Base-by-base conservation (phyloP, 2,329 filamentous ascomycete species). In the Pseudopyricularia javanii region DNA sequence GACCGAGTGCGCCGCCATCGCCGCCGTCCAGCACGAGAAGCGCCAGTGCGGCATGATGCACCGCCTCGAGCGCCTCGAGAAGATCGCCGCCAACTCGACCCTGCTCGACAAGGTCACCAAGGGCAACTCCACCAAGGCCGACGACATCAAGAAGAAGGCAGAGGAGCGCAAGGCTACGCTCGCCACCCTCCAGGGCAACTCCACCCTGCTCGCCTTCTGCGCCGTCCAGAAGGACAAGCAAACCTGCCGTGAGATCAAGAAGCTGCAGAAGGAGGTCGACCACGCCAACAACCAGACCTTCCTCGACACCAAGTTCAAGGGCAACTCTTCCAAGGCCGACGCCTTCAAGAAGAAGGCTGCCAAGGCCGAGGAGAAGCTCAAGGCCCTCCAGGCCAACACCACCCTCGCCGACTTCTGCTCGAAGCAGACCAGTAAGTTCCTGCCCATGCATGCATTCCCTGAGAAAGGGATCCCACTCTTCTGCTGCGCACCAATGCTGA, bases 261-360 rank as follows among this genome's bases (percentile, higher is more conserved):
- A 61, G 26, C 50, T 56, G 54, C 58, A 58, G 56, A 50, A 55
- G 33, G 54, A 62, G 40, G 57, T 53, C 22, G 32, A 56, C 7
- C 11, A 43, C 17, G 62, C 61, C 17, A 53, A 54, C 48, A 69
- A 70, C 58, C 56, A 60, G 24, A 68, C 65, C 20, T 58, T 57
- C 7, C 59, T 68, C 14, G 56, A 61, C 17, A 55, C 57, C 48
- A 65, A 66, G 58, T 66, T 68, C 55, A 58, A 68, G 20, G 59
- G 59, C 49, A 65, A 70, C 55, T 55, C 62, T n/a, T 65, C 63
- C 54, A 66, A 64, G 60, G 62, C 66, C 40, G 59, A 60, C 35
- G 58, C 53, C 40, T 63, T 66, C 62, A 61, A 68, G 62, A 60
- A 59, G 45, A 64, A 63, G 59, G 63, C 61, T 40, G 53, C 52